phyloP scores from a whole-genome alignment of 2,329 filamentous ascomycete genomes.

The Drechslera avenae region DNA sequence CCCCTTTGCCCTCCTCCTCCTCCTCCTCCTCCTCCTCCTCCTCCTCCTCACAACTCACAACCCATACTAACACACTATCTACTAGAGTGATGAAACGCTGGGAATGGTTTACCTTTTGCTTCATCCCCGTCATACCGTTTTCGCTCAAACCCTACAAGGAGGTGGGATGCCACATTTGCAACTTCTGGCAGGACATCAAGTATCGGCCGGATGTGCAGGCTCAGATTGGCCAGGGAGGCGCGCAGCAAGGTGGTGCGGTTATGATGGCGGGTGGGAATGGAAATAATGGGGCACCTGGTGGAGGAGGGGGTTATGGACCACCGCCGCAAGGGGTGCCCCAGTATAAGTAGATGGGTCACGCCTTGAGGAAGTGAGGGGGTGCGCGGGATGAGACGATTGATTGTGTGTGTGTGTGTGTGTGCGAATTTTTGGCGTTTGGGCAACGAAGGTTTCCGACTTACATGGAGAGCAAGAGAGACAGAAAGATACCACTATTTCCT shows the following conservation, averaged over 20 bases:
- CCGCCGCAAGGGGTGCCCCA: conserved; percentile 21
- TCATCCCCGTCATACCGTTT: conserved; percentile 74
- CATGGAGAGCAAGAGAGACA: too few species aligned
- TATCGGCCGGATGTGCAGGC: conserved; percentile 48
- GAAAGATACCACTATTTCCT: too few species aligned
- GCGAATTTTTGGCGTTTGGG: too few species aligned
- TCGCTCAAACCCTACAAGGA: conserved; percentile 64
- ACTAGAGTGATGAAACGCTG: conserved; percentile 22
- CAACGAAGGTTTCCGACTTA: too few species aligned
- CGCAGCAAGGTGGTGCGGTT: conserved; percentile 17
- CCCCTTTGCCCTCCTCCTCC: background rate
- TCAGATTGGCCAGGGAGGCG: conserved; percentile 29
- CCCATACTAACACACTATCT: background rate
- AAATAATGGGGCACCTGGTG: background rate
- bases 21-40: background rate
- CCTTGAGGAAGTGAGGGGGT: too few species aligned
- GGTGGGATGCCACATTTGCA: conserved; percentile 75
- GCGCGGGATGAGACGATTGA: too few species aligned
- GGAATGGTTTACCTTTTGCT: conserved; percentile 79
- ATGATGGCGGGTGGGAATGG: conserved; percentile 29
- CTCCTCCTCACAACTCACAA: background rate
- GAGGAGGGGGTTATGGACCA: conserved; percentile 9
- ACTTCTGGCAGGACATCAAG: conserved; percentile 68
- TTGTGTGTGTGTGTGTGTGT: too few species aligned
- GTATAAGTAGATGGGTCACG: conserved; percentile 14